phyloP scores from a whole-genome alignment of 768 basidiomycete genomes.

The Tricholoma terreum region DNA sequence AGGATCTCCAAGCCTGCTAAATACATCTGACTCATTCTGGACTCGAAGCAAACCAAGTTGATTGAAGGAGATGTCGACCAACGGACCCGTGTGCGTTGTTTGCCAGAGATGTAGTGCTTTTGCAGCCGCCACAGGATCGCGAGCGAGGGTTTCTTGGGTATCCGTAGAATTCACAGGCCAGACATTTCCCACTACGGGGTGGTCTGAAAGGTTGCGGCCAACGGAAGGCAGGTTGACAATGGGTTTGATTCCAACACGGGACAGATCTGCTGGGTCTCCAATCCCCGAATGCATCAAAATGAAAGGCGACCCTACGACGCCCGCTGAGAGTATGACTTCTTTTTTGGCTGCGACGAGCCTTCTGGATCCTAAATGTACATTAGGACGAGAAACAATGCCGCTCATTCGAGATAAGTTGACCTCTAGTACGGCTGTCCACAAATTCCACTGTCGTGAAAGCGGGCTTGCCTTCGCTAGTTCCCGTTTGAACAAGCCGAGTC shows the following conservation, averaged over 20 bases:
- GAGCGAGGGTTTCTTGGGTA: constrained; percentile 2
- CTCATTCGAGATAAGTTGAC: not conserved
- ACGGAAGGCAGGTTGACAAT: constrained; percentile 26
- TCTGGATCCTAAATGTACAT: not conserved
- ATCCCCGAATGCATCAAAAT: constrained; percentile 23
- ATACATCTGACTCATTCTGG: constrained; percentile 2
- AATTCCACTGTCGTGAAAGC: not conserved
- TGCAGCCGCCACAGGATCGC: constrained; percentile 1
- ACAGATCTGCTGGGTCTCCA: constrained; percentile 11
- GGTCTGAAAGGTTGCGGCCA: constrained; percentile 28
- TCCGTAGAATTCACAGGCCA: constrained; percentile 15
- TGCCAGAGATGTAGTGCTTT: constrained; percentile 13
- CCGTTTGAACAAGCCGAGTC: not conserved
- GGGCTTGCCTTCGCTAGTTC: not conserved
- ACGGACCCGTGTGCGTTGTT: constrained; percentile 11
- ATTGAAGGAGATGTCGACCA: constrained; percentile 7
- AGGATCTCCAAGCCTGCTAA: constrained; percentile 14
- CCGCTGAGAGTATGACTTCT: constrained; percentile 28
- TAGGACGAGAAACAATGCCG: not conserved
- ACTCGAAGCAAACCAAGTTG: constrained; percentile 21
- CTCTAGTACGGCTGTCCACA: not conserved
- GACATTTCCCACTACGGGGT: constrained; percentile 11
- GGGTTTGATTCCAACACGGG: constrained; percentile 18
- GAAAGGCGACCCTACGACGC: constrained; percentile 22
- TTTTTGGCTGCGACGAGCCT: constrained; percentile 17